Evolutionary conservation across 139 green algal species (phyloP), one percentile per base, ranked within the genome.

Genomic region (Haematococcus sp.): DNA sequence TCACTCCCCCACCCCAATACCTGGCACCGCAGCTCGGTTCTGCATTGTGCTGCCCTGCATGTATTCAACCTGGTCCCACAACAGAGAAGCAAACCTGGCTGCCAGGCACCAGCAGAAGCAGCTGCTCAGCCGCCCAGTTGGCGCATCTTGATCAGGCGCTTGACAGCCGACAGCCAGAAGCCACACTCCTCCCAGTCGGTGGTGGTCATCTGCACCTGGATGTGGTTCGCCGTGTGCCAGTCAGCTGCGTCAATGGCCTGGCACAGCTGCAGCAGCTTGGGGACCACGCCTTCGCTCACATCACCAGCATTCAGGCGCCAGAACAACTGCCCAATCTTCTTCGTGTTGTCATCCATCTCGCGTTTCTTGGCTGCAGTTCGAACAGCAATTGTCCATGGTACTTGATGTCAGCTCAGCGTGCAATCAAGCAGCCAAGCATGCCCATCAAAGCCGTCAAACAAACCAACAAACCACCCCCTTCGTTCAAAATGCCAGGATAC

Each of bases 341-440:
- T 92, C 51, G 76, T 88, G 79, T 93, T 95, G 92, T 98, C 95
- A n/a, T 98, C 95, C 74, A 97, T 92, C 75, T 99, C 95, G 1
- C 93, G 88, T 84, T 90, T 92, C 83, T 94, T 96, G 44, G 77
- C 80, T 84, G 81, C 43, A 73, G 5, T 28, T n/a, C n/a, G n/a
- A n/a, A n/a, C n/a, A 46, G 22, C 32, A n/a, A 70, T 33, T 52
- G 30, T 9, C 3, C 3, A 49, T 49, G 4, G 31, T 3, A 46
- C 61, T 28, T 13, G 30, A 64, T 25, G 28, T 27, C n/a, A n/a
- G n/a, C n/a, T n/a, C n/a, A n/a, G n/a, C n/a, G n/a, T n/a, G n/a
- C n/a, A n/a, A n/a, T n/a, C n/a, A n/a, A n/a, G n/a, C n/a, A n/a
- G n/a, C n/a, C n/a, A n/a, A n/a, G n/a, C n/a, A n/a, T n/a, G n/a